Percentiles rank a stretch among this genome's conserved stretches.
Evolutionary conservation across 2,329 filamentous ascomycete genomes (phyloP).

Genomic region (Monosporascus sp.): DNA sequence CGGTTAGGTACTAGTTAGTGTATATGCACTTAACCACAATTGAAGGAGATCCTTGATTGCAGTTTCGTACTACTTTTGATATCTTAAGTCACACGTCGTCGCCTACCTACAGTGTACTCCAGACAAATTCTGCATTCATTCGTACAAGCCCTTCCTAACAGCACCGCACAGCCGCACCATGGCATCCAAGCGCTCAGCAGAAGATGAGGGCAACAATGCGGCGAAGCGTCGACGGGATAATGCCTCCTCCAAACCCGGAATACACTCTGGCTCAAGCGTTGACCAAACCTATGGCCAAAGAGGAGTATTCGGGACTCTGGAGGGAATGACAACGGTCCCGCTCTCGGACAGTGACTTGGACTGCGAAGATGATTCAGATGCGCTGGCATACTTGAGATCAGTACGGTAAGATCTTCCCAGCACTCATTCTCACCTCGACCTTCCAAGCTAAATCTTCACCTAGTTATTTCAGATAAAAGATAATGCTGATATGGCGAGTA

Average conservation of each 20-base stretch:
- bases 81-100: too few relatives aligned
- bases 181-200: conserved; percentile 21
- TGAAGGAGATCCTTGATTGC: too few relatives aligned
- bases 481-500: conserved; percentile 48
- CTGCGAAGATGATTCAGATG: conserved; percentile 53
- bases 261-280: conserved; percentile 16
- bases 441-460: conserved; percentile 18
- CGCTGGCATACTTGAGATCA: conserved; percentile 53
- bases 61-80: too few relatives aligned
- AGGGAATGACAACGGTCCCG: conserved; percentile 30
- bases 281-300: conserved; percentile 53
- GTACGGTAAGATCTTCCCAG: conserved; percentile 46
- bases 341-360: conserved; percentile 41
- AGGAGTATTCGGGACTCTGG: conserved; percentile 54
- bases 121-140: not conserved
- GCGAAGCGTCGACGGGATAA: conserved; percentile 8
- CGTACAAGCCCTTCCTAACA: not conserved
- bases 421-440: conserved; percentile 1
- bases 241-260: conserved; percentile 3
- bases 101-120: not conserved
- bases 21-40: too few relatives aligned
- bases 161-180: conserved; percentile 4
- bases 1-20: too few relatives aligned
- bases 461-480: conserved; percentile 11
- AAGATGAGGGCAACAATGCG: conserved; percentile 10